Percentiles rank a stretch among this genome's conserved stretches.
These are phyloP conservation scores for Backusella parvicylindrica DNA, from an alignment of 192 early-diverging fungal genomes.

Conservation along the genomic window DNA sequence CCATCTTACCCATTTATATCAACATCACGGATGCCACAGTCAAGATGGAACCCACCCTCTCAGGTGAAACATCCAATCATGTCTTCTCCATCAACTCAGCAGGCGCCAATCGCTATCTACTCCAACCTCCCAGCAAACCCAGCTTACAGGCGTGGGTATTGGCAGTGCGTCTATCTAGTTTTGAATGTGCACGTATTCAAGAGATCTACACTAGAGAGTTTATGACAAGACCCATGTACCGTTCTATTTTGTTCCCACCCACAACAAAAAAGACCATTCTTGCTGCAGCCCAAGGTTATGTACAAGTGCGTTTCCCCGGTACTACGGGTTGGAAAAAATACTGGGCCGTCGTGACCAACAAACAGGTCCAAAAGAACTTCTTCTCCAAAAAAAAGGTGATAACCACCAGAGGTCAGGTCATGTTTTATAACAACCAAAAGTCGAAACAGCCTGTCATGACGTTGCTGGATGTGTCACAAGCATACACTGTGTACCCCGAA, in stretches of 20 bases:
- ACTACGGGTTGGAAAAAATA: conserved; percentile 41
- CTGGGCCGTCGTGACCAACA: conserved; percentile 43
- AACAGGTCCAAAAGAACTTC: conserved; percentile 32
- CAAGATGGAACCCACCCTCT: conserved; percentile 54
- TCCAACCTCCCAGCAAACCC: conserved; percentile 52
- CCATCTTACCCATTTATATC: conserved; percentile 60
- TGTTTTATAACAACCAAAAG: conserved; percentile 48
- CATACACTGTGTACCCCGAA: conserved; percentile 55
- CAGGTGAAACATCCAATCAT: conserved; percentile 36
- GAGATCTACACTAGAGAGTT: conserved; percentile 69
- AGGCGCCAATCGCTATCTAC: conserved; percentile 66
- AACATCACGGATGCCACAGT: conserved; percentile 71
- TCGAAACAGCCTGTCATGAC: conserved; percentile 49
- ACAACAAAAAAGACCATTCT: background rate
- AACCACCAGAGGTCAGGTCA: conserved; percentile 42
- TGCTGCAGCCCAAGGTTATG: conserved; percentile 29
- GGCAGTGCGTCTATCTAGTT: conserved; percentile 69
- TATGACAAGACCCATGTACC: conserved; percentile 39
- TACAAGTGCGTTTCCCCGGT: conserved; percentile 52
- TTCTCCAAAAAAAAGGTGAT: conserved; percentile 35
- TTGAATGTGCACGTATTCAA: conserved; percentile 70
- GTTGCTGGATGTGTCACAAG: conserved; percentile 47
- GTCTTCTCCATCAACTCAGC: conserved; percentile 66
- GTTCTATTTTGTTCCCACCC: background rate
- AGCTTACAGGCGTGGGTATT: conserved; percentile 57